Base-by-base conservation (phyloP, 1,284 basidiomycete species). In the Volvariella volvacea region DNA sequence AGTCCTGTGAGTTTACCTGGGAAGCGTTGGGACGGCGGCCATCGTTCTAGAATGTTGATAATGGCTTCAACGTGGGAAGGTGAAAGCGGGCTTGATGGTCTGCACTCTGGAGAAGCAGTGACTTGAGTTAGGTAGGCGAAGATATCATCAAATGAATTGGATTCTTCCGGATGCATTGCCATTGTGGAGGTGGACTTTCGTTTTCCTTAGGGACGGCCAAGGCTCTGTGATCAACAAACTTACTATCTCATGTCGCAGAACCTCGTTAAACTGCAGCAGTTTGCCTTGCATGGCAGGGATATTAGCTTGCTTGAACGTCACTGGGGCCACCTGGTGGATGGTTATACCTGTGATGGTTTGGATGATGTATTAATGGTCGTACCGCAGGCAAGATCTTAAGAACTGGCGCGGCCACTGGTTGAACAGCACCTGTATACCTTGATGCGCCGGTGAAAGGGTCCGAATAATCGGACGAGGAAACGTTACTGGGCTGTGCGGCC, bases 261-360 rank as follows among this genome's bases (percentile, higher is more conserved):
- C 76, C 33, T 84, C 80, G 57, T 94, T 82, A 45, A 97, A 80
- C 58, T 95, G 85, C 42, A 76, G 70, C 17, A 97, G 62, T 66
- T 98, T 98, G 30, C 72, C 72, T 56, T 83, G 83, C 73, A 95
- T 92, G 3, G 91, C 90, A 10, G 71, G 58, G n/a, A 96, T 75
- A 60, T 95, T 97, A 12, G 86, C 88, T 67, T 91, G 86, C 51
- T 86, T 88, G 73, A 97, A 96, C 1, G 75, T 70, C 22, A 93
- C 73, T 37, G 73, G 71, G 30, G 73, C 76, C 41, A 67, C 62
- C 79, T 79, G 53, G n/a, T 16, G 48, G 12, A 42, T 9, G 22
- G 15, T 22, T 33, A 14, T 43, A n/a, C 50, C 44, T 34, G 38
- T 30, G 25, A 38, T 38, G 30, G 3, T 20, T 22, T 6, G 39